phyloP scores from a whole-genome alignment of 1,284 basidiomycete genomes.

The Cryptococcus floricola region DNA sequence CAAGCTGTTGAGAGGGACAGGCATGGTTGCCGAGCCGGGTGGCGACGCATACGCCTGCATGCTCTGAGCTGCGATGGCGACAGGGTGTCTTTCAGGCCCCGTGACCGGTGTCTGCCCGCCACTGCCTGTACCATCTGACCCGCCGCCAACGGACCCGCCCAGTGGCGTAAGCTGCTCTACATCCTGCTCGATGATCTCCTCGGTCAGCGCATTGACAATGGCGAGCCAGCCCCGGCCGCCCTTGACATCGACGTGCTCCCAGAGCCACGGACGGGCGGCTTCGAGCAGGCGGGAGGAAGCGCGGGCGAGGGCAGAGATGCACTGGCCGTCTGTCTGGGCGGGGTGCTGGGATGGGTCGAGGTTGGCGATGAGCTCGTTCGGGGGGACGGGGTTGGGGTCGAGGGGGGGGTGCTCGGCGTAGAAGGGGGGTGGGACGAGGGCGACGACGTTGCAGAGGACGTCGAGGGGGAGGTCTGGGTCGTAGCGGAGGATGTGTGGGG shows the following conservation, averaged over 20 bases:
- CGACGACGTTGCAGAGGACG: constrained; percentile 33
- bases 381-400: constrained; percentile 12
- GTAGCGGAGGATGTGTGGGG: neutral
- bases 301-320: constrained; percentile 25
- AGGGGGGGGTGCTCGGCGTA: constrained; percentile 13
- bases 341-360: constrained; percentile 33
- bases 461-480: constrained; percentile 29
- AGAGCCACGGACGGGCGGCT: constrained; percentile 45
- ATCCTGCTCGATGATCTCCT: constrained; percentile 37
- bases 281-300: constrained; percentile 30
- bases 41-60: constrained; percentile 1
- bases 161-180: neutral
- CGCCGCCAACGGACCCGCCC: neutral
- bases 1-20: constrained; percentile 1
- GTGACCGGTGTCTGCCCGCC: constrained; percentile 12
- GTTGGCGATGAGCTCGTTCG: constrained; percentile 20
- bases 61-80: constrained; percentile 1
- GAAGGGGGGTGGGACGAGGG: constrained; percentile 36
- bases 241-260: constrained; percentile 46
- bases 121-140: neutral
- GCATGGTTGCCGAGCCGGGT: constrained; percentile 4
- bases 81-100: constrained; percentile 10
- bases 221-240: constrained; percentile 48
- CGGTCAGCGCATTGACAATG: constrained; percentile 47
- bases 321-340: constrained; percentile 15